A percentile compares a stretch with the other conserved stretches of the same genome.
phyloP scores from a whole-genome alignment of 1,284 basidiomycete species.

The Ganoderma leucocontextum region DNA sequence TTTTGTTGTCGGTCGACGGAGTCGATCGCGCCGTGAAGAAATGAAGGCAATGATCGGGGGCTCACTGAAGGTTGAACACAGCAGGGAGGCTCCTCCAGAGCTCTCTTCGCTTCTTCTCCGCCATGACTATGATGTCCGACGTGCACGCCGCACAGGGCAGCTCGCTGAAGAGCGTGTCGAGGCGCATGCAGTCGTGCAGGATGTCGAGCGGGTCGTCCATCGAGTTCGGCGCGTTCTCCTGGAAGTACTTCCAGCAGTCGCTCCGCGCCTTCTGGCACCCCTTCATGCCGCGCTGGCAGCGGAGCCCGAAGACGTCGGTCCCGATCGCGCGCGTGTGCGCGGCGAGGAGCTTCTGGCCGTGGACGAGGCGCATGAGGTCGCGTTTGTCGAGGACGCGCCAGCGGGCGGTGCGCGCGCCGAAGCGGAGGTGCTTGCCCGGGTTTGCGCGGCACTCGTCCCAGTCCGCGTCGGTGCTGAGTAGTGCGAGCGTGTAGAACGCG shows the following conservation, averaged over 20 bases:
- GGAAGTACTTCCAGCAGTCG: conserved; percentile 46
- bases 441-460: conserved; percentile 42
- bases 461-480: conserved; percentile 44
- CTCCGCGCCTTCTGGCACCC: conserved; percentile 40
- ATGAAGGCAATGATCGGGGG: conserved; percentile 9
- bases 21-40: not conserved
- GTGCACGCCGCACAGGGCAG: conserved; percentile 42
- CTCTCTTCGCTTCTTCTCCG: conserved; percentile 44
- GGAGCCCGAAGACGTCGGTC: conserved; percentile 41
- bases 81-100: conserved; percentile 43
- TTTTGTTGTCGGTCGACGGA: not conserved
- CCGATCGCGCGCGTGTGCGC: conserved; percentile 43
- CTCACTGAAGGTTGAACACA: conserved; percentile 42
- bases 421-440: conserved; percentile 42
- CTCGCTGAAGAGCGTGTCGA: conserved; percentile 41
- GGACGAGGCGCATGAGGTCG: conserved; percentile 43
- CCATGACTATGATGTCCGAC: conserved; percentile 37
- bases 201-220: conserved; percentile 46
- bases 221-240: conserved; percentile 45
- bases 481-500: conserved; percentile 45
- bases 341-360: conserved; percentile 43
- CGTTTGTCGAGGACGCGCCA: conserved; percentile 43
- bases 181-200: conserved; percentile 42
- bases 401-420: conserved; percentile 43
- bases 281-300: conserved; percentile 40